Base-by-base conservation (phyloP, 2,329 filamentous ascomycete genomes). In the Scorias spongiosa region DNA sequence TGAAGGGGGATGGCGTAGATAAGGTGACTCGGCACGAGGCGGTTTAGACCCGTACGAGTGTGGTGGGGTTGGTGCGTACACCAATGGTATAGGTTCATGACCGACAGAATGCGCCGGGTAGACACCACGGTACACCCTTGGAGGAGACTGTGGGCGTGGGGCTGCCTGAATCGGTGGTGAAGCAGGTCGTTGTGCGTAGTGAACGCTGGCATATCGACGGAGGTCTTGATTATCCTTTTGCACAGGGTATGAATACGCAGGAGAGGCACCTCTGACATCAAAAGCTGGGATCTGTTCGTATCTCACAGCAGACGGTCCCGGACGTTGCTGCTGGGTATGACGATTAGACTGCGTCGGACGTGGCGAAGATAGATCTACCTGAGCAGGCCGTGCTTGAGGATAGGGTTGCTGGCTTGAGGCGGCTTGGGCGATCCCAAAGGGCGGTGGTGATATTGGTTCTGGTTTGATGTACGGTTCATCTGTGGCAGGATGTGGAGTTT, bases 371-470 rank as follows among this genome's bases (percentile, higher is more conserved):
- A 64, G 51, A 49, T 68, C 65, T 36, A 63, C 52, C 42, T 67
- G 60, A 14, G 56, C 54, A 8, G 58, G 52, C 42, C 56, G 37
- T 18, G 61, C 55, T 39, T 64, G 59, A 12, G 63, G 54, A 39
- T 62, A 60, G 44, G 66, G 57, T 30, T 63, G 63, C 43, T 63
- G 63, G 41, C 63, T 60, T 6, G 61, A 54, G 37, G 62, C 62
- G 26, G 51, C 46, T 41, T 66, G 62, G 32, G 62, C 47, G 37
- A 63, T 50, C 15, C 53, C 52, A 11, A 66, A 72, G 1, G 72
- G 71, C 37, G 73, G 74, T 15, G 76, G 76, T 10, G 76, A 80
- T 14, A 77, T 62, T 7, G 76, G 75, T 54, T 80, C 76, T 51
- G 75, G 69, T 55, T 80, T 80, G 56, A 80, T 76, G 49, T 70